Base-by-base conservation (phyloP, 208 protist genomes). In the Crithidia acanthocephali region DNA sequence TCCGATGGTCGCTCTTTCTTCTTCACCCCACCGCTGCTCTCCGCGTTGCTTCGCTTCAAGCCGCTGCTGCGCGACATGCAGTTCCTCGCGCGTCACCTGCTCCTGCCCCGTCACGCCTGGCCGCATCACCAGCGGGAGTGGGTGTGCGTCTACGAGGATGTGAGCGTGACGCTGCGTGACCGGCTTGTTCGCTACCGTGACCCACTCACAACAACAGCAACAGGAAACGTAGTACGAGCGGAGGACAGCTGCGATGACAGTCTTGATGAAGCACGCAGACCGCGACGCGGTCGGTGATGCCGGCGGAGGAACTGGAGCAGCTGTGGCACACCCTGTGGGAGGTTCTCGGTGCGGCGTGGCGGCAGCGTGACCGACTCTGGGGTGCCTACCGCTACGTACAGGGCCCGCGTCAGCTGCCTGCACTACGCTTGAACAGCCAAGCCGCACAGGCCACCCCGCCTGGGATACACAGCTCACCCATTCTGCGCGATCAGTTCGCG, bases 91-190 rank as follows among this genome's bases (percentile, higher is more conserved):
- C 62, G 35, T 45, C 84, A 87, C 18, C 35, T 95, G 30, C 59
- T 85, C 0, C 47, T 83, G 28, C 90, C 90, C 8, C 68, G 86
- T 5, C 76, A 88, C 58, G 75, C 91, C 20, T 64, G 91, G 50
- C 81, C 78, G 33, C 70, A 88, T 35, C 69, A 86, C 30, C 82
- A 84, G 55, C 76, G 86, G 56, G 72, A 69, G 23, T 95, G 90
- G 86, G 70, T 95, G 13, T 60, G 87, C 13, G 52, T 92, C n/a
- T 63, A 82, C 33, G 90, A 92, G 65, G 87, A 92, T 50, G 85
- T 87, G 23, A 60, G 52, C 11, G 60, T 90, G 42, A 90, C 76
- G 20, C 76, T 92, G 37, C 53, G 66, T 7, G 74, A 86, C 16
- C 86, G 83, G 7, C 72, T 95, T 10, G 62, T 73, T 20, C 86